Percentiles rank a stretch among this genome's conserved stretches.
Evolutionary conservation across 2,329 filamentous ascomycete genomes (phyloP).

Genomic region (Exophiala dermatitidis): DNA sequence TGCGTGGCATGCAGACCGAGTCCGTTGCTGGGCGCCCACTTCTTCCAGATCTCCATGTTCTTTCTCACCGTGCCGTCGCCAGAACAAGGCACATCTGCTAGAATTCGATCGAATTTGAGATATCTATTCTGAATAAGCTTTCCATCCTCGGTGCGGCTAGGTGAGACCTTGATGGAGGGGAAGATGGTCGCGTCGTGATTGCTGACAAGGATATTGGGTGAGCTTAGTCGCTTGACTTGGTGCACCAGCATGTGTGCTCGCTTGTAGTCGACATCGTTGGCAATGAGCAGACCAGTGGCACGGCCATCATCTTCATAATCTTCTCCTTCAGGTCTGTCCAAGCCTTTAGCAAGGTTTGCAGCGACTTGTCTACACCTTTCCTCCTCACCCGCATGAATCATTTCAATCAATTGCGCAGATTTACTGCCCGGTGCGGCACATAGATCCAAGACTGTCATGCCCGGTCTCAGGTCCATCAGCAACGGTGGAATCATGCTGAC

Average conservation of each 20-base stretch:
- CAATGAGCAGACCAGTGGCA: conserved; percentile 83
- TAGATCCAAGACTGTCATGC: conserved; percentile 90
- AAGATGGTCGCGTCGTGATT: conserved; percentile 97
- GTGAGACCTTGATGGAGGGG: conserved; percentile 79
- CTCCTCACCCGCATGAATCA: conserved; percentile 89
- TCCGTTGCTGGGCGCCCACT: conserved; percentile 83
- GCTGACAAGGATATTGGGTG: conserved; percentile 91
- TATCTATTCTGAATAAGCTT: conserved; percentile 56
- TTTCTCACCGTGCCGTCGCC: conserved; percentile 91
- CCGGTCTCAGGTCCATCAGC: conserved; percentile 80
- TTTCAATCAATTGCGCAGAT: conserved; percentile 87
- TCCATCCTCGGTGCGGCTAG: conserved; percentile 48
- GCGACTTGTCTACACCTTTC: conserved; percentile 68
- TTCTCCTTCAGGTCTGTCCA: conserved; percentile 46
- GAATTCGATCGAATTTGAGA: conserved; percentile 91
- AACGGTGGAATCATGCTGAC: conserved; percentile 98
- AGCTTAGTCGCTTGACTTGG: conserved; percentile 93
- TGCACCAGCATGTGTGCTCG: conserved; percentile 95
- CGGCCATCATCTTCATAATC: conserved; percentile 70
- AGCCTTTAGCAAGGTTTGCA: conserved; percentile 54
- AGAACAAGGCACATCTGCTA: conserved; percentile 94
- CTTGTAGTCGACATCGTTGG: conserved; percentile 95
- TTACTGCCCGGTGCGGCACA: conserved; percentile 97
- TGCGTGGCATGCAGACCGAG: conserved; percentile 83
- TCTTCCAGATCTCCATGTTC: conserved; percentile 89